phyloP scores from a whole-genome alignment of 2,329 filamentous ascomycete species.

The Fonsecaea nubica region DNA sequence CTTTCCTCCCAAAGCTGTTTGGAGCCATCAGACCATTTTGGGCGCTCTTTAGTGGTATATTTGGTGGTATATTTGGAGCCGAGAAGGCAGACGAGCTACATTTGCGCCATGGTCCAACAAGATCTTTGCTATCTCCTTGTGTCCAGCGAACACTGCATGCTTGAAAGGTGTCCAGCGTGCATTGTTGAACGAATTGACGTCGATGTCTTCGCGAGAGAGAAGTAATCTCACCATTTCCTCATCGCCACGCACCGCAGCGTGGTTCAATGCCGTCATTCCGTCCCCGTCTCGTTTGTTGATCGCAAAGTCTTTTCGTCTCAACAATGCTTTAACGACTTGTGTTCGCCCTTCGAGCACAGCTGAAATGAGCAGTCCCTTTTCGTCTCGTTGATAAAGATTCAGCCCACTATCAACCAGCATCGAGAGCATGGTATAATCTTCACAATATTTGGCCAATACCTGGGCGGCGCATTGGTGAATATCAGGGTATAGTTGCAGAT shows the following conservation, averaged over 20 bases:
- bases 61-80: too few relatives aligned
- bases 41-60: too few relatives aligned
- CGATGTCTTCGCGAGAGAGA: background rate
- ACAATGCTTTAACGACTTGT: background rate
- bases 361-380: background rate
- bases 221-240: background rate
- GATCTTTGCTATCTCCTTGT: constrained; percentile 18
- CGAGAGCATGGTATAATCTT: background rate
- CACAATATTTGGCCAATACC: background rate
- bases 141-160: constrained; percentile 1
- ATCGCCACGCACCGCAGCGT: background rate
- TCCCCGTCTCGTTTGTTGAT: background rate
- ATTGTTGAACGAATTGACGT: background rate
- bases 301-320: background rate
- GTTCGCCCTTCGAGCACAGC: background rate
- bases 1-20: too few relatives aligned
- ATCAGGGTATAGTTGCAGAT: too few relatives aligned
- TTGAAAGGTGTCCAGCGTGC: background rate
- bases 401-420: background rate
- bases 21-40: too few relatives aligned
- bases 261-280: background rate
- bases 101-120: background rate
- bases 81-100: too few relatives aligned
- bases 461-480: background rate
- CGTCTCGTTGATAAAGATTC: background rate